Conservation (phyloP, 1,139 yeast genomes). For the Pichia sp. region DNA sequence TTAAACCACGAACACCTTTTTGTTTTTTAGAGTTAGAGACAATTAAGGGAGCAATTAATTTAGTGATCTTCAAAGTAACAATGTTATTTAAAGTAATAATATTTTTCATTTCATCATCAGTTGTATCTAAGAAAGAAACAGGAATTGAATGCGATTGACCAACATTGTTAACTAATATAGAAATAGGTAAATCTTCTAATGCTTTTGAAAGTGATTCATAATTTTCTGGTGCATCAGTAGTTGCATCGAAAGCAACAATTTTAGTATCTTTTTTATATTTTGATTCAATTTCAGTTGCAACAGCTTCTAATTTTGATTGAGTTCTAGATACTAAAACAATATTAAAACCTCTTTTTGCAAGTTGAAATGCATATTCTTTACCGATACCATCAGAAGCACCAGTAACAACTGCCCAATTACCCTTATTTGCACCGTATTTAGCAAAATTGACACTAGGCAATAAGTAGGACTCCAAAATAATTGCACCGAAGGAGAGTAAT, state of each 20-base stretch:
- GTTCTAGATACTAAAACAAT: conserved; percentile 82
- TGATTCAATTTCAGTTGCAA: conserved; percentile 58
- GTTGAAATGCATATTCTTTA: conserved; percentile 78
- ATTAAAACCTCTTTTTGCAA: conserved; percentile 82
- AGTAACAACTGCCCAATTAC: conserved; percentile 84
- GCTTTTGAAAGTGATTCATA: conserved; percentile 47
- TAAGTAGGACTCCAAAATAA: conserved; percentile 52
- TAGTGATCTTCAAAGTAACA: conserved; percentile 80
- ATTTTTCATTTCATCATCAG: conserved; percentile 60
- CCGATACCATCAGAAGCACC: conserved; percentile 99
- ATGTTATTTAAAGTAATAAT: conserved; percentile 81
- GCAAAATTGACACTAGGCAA: conserved; percentile 56
- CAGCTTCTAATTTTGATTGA: conserved; percentile 59
- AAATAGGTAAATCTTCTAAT: conserved; percentile 46
- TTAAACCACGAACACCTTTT: conserved; percentile 53
- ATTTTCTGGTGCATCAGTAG: conserved; percentile 48
- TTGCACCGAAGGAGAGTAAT: conserved; percentile 35
- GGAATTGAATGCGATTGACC: conserved; percentile 95
- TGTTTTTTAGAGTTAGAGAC: conserved; percentile 41
- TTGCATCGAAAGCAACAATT: conserved; percentile 72
- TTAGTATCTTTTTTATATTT: conserved; percentile 60
- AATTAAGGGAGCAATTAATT: conserved; percentile 64
- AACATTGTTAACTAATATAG: conserved; percentile 82
- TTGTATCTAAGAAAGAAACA: conserved; percentile 82
- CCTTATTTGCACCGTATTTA: conserved; percentile 65